Conservation (phyloP, 31 red algal species). For the Asparagopsis taxiformis region DNA sequence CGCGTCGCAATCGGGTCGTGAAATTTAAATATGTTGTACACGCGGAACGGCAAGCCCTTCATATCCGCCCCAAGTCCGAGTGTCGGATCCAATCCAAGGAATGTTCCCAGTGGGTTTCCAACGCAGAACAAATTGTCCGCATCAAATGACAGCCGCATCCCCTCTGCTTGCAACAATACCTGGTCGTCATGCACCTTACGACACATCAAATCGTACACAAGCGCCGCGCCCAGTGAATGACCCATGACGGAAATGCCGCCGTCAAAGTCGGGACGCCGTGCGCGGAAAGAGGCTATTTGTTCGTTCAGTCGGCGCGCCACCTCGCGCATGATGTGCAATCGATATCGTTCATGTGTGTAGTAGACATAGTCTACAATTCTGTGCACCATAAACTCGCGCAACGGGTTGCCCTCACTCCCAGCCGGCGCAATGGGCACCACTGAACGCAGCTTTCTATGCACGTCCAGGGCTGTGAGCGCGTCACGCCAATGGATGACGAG, state of each 20-base stretch:
- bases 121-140: constrained; percentile 75
- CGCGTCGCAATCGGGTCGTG: constrained; percentile 91
- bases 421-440: constrained; percentile 58
- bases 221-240: constrained; percentile 90
- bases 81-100: constrained; percentile 74
- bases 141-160: constrained; percentile 73
- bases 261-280: constrained; percentile 77
- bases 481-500: constrained; percentile 82
- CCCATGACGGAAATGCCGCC: constrained; percentile 76
- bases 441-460: constrained; percentile 66
- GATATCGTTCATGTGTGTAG: constrained; percentile 73
- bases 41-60: constrained; percentile 51
- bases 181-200: constrained; percentile 59
- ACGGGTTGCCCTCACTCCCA: constrained; percentile 52
- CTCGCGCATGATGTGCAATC: constrained; percentile 74
- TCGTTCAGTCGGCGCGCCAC: constrained; percentile 70
- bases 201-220: constrained; percentile 78
- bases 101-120: constrained; percentile 88
- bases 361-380: constrained; percentile 86
- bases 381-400: constrained; percentile 82
- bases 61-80: constrained; percentile 40
- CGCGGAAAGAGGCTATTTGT: constrained; percentile 53
- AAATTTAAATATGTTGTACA: constrained; percentile 87
- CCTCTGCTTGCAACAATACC: constrained; percentile 54
- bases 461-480: constrained; percentile 65